Conservation (phyloP, 768 basidiomycete species). For the Steccherinum ochraceum region DNA sequence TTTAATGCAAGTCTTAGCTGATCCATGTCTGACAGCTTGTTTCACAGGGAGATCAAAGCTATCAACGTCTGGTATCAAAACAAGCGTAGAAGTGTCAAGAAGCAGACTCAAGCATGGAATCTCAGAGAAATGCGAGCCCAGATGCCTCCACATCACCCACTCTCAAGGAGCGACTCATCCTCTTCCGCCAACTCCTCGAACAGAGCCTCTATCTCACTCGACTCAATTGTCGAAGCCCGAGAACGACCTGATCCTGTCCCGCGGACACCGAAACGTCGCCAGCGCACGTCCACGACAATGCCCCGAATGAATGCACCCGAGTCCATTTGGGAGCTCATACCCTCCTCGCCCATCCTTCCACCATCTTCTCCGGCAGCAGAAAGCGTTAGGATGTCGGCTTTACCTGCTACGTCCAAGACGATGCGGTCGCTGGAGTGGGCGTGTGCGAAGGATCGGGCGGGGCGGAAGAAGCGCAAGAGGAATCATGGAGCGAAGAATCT, state of each 20-base stretch:
- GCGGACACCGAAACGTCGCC: constrained; percentile 3
- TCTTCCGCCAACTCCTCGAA: not conserved
- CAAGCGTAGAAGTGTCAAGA: constrained; percentile 55
- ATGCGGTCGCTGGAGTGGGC: constrained; percentile 49
- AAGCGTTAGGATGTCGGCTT: constrained; percentile 36
- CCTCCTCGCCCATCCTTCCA: constrained; percentile 53
- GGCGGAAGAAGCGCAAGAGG: not conserved
- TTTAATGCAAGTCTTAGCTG: not conserved
- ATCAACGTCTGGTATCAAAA: constrained; percentile 81
- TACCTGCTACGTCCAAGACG: constrained; percentile 36
- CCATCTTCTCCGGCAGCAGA: constrained; percentile 44
- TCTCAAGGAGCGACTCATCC: constrained; percentile 21
- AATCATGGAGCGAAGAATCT: not conserved
- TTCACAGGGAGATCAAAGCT: constrained; percentile 35
- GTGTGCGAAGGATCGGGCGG: constrained; percentile 11
- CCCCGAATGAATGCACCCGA: constrained; percentile 3
- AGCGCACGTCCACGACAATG: not conserved
- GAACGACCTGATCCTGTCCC: constrained; percentile 27
- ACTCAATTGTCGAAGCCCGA: constrained; percentile 49
- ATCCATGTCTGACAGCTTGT: not conserved
- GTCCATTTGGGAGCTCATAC: constrained; percentile 37
- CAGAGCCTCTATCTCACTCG: constrained; percentile 34
- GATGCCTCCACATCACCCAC: constrained; percentile 14
- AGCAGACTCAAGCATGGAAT: constrained; percentile 20
- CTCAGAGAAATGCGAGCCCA: constrained; percentile 10